Evolutionary conservation across 179 eudicot species (phyloP).

Genomic region (Kewa caespitosa): DNA sequence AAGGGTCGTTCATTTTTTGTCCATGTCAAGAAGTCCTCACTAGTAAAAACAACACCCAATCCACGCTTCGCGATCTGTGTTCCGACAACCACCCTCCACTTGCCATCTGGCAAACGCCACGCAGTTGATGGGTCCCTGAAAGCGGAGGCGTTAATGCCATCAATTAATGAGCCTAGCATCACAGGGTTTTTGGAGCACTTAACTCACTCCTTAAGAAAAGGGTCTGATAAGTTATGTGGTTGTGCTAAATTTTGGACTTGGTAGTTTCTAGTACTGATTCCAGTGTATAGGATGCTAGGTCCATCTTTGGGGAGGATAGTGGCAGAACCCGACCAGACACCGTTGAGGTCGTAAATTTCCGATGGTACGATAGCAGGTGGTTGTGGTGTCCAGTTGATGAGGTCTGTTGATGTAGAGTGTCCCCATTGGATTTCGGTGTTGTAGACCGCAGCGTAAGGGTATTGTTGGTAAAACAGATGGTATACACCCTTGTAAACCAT

Average conservation of each 20-base stretch:
- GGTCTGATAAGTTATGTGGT: conserved; percentile 57
- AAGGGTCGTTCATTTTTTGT: conserved; percentile 36
- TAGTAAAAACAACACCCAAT: conserved; percentile 45
- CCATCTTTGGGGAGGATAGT: conserved; percentile 46
- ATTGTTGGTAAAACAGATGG: conserved; percentile 65
- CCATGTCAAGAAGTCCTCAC: conserved; percentile 58
- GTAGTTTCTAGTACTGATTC: too few relatives aligned
- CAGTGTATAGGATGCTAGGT: conserved; percentile 58
- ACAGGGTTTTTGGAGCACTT: conserved; percentile 58
- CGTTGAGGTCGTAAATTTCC: conserved; percentile 35
- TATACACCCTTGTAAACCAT: conserved; percentile 59
- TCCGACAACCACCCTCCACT: conserved; percentile 54
- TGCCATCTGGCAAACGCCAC: conserved; percentile 44
- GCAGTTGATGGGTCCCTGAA: conserved; percentile 76
- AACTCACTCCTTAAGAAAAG: conserved; percentile 58
- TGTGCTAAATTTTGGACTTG: conserved; percentile 62
- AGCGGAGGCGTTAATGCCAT: conserved; percentile 28
- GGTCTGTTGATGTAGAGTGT: conserved; percentile 60
- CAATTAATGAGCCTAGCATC: conserved; percentile 16
- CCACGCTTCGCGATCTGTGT: conserved; percentile 36
- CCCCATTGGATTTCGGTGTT: conserved; percentile 55
- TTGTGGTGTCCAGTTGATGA: conserved; percentile 57
- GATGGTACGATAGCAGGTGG: conserved; percentile 42
- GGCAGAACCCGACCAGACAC: conserved; percentile 70
- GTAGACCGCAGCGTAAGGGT: conserved; percentile 46